A percentile compares a stretch with the other conserved stretches of the same genome.
Evolutionary conservation across 331 rosid genomes (phyloP).

Genomic region (Quercus lobata): DNA sequence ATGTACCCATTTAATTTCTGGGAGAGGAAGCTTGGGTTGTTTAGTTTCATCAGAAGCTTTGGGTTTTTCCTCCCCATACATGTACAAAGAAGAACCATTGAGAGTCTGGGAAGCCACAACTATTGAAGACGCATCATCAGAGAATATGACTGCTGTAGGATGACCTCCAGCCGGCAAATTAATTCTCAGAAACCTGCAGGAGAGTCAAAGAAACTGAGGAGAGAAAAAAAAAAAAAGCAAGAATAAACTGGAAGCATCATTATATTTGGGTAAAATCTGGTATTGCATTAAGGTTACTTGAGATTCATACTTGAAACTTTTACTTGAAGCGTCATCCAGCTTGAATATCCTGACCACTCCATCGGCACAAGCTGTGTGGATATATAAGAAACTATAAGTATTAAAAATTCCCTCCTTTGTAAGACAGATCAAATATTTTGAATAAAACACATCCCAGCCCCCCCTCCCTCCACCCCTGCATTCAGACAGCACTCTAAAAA

Average conservation of each 20-base stretch:
- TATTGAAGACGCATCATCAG: conserved; percentile 69
- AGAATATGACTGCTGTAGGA: conserved; percentile 70
- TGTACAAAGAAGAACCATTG: conserved; percentile 69
- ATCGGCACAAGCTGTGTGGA: conserved; percentile 83
- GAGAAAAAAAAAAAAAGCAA: not conserved
- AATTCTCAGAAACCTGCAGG: conserved; percentile 73
- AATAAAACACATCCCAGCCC: not conserved
- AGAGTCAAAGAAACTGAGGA: conserved; percentile 15
- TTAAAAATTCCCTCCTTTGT: not conserved
- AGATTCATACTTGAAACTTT: conserved; percentile 91
- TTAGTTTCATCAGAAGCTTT: conserved; percentile 42
- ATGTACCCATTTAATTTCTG: conserved; percentile 87
- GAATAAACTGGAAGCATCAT: not conserved
- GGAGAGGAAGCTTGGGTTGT: conserved; percentile 82
- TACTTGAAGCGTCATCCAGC: conserved; percentile 89
- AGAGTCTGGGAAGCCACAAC: conserved; percentile 82
- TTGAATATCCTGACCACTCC: conserved; percentile 90
- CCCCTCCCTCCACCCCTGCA: not conserved
- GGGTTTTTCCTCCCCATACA: conserved; percentile 86
- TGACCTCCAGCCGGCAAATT: conserved; percentile 93
- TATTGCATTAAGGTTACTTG: conserved; percentile 12
- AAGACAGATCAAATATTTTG: conserved; percentile 6
- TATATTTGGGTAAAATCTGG: conserved; percentile 8
- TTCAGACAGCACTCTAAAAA: too few relatives aligned
- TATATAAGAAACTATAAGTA: conserved; percentile 9